Evolutionary conservation across 2,329 filamentous ascomycete genomes (phyloP).

Genomic region (Trichoderma hamatum): DNA sequence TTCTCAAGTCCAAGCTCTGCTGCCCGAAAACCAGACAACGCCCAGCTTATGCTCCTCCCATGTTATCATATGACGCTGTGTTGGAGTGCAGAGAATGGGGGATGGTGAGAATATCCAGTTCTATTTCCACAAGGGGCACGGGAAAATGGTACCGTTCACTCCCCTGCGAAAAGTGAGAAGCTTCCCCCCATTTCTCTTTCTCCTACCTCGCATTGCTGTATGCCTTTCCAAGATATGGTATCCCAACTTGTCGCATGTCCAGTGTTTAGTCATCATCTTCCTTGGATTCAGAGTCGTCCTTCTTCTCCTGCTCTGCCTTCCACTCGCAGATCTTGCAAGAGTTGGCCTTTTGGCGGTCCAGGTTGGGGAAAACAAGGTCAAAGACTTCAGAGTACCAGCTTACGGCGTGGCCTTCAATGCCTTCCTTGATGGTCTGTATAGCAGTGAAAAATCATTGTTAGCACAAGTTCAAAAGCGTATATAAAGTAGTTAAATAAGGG

Average conservation of each 20-base stretch:
- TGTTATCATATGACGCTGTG: neutral
- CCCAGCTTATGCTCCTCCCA: slow-evolving; percentile 21
- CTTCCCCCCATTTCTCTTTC: neutral
- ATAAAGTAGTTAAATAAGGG: neutral
- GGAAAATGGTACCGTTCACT: too few relatives aligned
- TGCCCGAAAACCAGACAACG: slow-evolving; percentile 3
- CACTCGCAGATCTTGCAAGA: slow-evolving; percentile 66
- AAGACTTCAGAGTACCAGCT: slow-evolving; percentile 96
- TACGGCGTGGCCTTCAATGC: slow-evolving; percentile 87
- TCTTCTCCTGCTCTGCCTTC: slow-evolving; percentile 50
- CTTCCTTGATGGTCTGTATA: slow-evolving; percentile 91
- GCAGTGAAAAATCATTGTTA: neutral
- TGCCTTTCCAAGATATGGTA: neutral
- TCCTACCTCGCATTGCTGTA: neutral
- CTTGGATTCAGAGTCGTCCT: slow-evolving; percentile 42
- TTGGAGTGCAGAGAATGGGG: neutral
- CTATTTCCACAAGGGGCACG: too few relatives aligned
- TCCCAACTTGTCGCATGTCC: neutral
- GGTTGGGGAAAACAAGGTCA: slow-evolving; percentile 80
- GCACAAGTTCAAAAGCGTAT: neutral
- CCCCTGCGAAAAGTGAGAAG: neutral
- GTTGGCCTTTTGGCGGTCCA: slow-evolving; percentile 75
- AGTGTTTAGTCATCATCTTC: slow-evolving; percentile 41
- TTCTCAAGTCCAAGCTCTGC: neutral
- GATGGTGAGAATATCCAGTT: neutral